Percentiles rank a stretch among this genome's conserved stretches.
Evolutionary conservation across 257 asterid genomes (phyloP).

Genomic region (Scutellaria barbata): DNA sequence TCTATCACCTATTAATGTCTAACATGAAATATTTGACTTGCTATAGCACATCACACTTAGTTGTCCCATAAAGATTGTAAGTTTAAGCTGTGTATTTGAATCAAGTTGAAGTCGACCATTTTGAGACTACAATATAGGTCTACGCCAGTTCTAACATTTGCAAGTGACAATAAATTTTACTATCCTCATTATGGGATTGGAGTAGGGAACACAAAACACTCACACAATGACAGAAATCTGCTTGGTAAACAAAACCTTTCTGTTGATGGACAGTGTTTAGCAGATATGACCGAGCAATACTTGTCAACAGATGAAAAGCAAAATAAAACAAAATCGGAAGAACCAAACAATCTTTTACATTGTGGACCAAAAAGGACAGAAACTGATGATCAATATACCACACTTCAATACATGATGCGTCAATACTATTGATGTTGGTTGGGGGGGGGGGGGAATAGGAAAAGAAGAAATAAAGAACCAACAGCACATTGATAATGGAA

Average conservation of each 20-base stretch:
- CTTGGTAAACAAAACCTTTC: not conserved
- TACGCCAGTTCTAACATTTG: constrained; percentile 7
- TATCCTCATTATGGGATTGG: not conserved
- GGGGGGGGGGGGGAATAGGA: not conserved
- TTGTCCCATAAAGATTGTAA: not conserved
- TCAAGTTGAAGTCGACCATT: not conserved
- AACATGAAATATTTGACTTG: not conserved
- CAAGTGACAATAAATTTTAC: not conserved
- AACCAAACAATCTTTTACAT: not conserved
- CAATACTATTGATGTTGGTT: not conserved
- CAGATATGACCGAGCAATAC: not conserved
- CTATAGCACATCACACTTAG: not conserved
- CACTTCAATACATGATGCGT: not conserved
- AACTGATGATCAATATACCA: not conserved
- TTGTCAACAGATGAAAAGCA: not conserved
- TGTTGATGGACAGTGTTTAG: not conserved
- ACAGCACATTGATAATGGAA: not conserved
- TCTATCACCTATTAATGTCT: not conserved
- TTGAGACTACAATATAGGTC: not conserved
- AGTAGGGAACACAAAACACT: no score
- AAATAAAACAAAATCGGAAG: not conserved
- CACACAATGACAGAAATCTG: not conserved
- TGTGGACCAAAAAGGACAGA: not conserved
- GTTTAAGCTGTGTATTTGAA: not conserved
- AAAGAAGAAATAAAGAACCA: not conserved